These are phyloP conservation scores for Manihot esculenta DNA, from an alignment of 441 rosid species.

Conservation along the genomic window DNA sequence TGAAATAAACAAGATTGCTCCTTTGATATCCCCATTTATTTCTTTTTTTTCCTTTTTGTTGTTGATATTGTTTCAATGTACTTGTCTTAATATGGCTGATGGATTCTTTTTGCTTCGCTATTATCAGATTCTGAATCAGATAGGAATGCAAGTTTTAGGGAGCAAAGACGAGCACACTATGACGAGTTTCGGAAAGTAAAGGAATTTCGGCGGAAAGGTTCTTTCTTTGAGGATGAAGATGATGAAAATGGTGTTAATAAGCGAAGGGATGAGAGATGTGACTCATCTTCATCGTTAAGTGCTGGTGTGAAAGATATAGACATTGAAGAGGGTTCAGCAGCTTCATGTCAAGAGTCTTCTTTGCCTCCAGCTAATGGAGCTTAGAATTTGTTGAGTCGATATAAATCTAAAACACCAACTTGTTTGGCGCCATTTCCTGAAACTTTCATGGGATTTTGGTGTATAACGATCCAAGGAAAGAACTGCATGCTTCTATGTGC, in stretches of 20 bases:
- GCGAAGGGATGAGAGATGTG: constrained; percentile 26
- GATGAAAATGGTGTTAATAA: constrained; percentile 30
- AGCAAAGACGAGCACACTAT: constrained; percentile 83
- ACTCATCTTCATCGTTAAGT: constrained; percentile 44
- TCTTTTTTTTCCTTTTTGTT: background rate
- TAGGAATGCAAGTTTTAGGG: constrained; percentile 57
- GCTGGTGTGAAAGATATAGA: constrained; percentile 45
- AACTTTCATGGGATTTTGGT: constrained; percentile 7
- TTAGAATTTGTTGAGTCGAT: constrained; percentile 18
- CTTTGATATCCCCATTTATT: background rate
- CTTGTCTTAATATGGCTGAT: constrained; percentile 5
- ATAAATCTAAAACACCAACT: constrained; percentile 10
- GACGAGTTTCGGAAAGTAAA: constrained; percentile 84
- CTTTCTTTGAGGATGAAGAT: constrained; percentile 61
- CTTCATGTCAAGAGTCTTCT: constrained; percentile 27
- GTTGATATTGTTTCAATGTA: background rate
- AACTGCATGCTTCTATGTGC: background rate
- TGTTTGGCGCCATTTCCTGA: constrained; percentile 9
- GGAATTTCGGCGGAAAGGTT: constrained; percentile 71
- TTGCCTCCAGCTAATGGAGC: constrained; percentile 35
- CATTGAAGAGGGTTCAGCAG: constrained; percentile 37
- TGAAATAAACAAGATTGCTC: background rate
- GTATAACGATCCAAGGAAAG: background rate
- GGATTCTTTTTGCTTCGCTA: background rate
- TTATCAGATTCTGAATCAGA: constrained; percentile 7